These are phyloP conservation scores for Colletotrichum sp. DNA, from an alignment of 2,329 filamentous ascomycete species.

Conservation along the genomic window DNA sequence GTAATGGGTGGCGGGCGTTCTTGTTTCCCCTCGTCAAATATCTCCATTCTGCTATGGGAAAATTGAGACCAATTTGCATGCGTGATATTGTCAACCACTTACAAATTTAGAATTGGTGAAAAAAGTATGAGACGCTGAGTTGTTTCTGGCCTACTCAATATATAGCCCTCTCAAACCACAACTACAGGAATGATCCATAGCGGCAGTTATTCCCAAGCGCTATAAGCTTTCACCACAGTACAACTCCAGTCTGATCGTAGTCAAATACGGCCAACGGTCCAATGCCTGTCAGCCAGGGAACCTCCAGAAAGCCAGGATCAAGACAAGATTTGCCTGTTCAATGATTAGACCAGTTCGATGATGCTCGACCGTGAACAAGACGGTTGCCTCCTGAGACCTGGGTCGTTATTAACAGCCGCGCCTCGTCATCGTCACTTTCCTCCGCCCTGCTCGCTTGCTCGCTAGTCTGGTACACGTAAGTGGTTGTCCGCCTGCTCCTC, in stretches of 20 bases:
- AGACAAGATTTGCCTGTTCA: not conserved
- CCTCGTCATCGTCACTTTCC: no score
- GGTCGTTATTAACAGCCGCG: no score
- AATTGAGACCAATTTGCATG: no score
- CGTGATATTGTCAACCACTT: not conserved
- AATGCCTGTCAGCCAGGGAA: not conserved
- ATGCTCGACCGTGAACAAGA: not conserved
- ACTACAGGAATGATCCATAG: not conserved
- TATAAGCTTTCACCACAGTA: not conserved
- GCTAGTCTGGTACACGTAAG: no score
- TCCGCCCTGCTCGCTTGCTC: no score
- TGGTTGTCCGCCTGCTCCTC: no score
- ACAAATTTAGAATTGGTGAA: not conserved
- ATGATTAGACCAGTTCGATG: not conserved
- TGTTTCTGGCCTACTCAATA: not conserved
- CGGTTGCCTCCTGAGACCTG: not conserved
- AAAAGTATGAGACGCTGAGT: no score
- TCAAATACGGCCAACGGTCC: not conserved
- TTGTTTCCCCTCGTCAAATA: not conserved
- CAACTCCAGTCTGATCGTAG: not conserved
- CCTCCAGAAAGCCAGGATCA: not conserved
- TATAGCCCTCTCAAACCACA: accelerated
- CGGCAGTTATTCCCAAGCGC: not conserved
- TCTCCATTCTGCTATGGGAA: not conserved
- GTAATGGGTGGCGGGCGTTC: not conserved